These are phyloP conservation scores for Eucalyptus viminalis DNA, from an alignment of 345 rosid genomes.

Conservation along the genomic window DNA sequence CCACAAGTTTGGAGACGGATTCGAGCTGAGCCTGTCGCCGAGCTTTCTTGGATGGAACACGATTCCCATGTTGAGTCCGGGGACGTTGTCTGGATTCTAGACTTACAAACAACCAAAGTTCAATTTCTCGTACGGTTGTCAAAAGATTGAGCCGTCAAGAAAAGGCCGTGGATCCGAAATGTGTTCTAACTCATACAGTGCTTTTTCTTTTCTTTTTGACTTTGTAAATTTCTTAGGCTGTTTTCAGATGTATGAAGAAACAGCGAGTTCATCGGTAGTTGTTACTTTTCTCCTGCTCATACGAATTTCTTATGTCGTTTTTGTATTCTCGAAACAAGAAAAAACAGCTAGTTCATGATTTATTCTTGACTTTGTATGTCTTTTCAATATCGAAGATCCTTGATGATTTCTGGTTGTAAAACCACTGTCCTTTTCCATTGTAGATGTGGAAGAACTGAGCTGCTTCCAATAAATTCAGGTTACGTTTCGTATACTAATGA, in stretches of 20 bases:
- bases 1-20: background rate
- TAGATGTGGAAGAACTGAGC: background rate
- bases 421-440: background rate
- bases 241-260: background rate
- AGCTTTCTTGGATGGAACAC: constrained; percentile 28
- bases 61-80: constrained; percentile 45
- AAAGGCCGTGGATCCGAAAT: background rate
- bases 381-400: background rate
- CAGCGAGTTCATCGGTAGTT: background rate
- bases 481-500: background rate
- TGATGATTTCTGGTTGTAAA: background rate
- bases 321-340: background rate
- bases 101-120: background rate
- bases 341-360: background rate
- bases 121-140: background rate
- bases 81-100: constrained; percentile 39
- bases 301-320: background rate
- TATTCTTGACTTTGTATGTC: background rate
- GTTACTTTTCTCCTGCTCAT: background rate
- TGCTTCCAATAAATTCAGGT: background rate
- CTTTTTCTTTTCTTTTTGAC: background rate
- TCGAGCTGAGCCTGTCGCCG: background rate
- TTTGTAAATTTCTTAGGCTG: background rate
- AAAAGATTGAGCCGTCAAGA: background rate
- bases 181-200: background rate